phyloP scores from a whole-genome alignment of 768 basidiomycete species.

The Termitomyces sp. region DNA sequence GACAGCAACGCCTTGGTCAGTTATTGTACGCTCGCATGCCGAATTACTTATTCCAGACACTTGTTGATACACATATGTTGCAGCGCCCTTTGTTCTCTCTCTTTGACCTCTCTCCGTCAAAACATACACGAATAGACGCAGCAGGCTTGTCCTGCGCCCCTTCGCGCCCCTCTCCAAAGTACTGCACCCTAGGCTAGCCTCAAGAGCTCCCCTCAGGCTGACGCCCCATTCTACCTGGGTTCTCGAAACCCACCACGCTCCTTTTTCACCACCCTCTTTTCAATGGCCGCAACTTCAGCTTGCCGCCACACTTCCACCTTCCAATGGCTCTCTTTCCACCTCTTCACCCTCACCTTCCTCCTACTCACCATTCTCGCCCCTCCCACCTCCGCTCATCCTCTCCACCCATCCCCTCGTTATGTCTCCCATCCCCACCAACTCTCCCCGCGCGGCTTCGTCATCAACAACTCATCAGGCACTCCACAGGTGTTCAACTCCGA shows the following conservation, averaged over 20 bases:
- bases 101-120: neutral
- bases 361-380: neutral
- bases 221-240: neutral
- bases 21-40: neutral
- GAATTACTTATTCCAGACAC: neutral
- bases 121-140: neutral
- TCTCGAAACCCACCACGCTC: constrained; percentile 11
- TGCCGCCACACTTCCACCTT: constrained; percentile 5
- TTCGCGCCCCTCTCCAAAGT: neutral
- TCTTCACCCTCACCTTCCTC: constrained; percentile 1
- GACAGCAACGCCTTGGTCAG: neutral
- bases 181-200: neutral
- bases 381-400: constrained; percentile 2
- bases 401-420: constrained; percentile 1
- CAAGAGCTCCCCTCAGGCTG: neutral
- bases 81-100: neutral
- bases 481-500: constrained; percentile 40
- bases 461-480: constrained; percentile 35
- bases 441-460: constrained; percentile 11
- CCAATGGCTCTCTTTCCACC: constrained; percentile 8
- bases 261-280: constrained; percentile 9
- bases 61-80: neutral
- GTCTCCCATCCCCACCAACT: constrained; percentile 2
- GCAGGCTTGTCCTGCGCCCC: constrained; percentile 3
- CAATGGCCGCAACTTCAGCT: constrained; percentile 10